phyloP scores from a whole-genome alignment of 2,329 filamentous ascomycete species.

The Ascochyta lentis region DNA sequence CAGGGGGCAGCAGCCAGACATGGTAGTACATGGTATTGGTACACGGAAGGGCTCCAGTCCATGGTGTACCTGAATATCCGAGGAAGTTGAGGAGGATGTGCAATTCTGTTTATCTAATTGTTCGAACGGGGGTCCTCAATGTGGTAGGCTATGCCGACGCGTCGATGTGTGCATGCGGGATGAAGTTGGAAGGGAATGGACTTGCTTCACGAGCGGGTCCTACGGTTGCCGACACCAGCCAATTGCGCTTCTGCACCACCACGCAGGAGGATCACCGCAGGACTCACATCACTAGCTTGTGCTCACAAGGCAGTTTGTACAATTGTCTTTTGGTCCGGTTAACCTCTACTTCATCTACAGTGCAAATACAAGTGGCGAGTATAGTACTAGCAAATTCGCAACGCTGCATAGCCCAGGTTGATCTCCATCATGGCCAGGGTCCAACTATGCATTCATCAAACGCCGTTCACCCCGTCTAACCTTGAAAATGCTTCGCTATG shows the following conservation, averaged over 20 bases:
- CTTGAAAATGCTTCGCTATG: constrained; percentile 34
- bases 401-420: constrained; percentile 13
- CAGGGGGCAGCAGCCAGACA: background rate
- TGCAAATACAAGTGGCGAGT: constrained; percentile 5
- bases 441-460: constrained; percentile 19
- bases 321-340: background rate
- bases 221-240: constrained; percentile 12
- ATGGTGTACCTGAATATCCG: background rate
- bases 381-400: background rate
- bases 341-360: constrained; percentile 19
- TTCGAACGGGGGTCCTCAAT: background rate
- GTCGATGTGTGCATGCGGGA: constrained; percentile 5
- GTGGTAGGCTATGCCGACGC: background rate
- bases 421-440: background rate
- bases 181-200: constrained; percentile 19
- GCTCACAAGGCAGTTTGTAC: background rate
- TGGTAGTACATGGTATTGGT: constrained; percentile 2
- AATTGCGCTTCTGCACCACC: constrained; percentile 16
- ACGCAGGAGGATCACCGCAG: constrained; percentile 17
- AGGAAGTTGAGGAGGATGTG: background rate
- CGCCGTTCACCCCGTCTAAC: constrained; percentile 37
- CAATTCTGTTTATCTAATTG: background rate
- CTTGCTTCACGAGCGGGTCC: constrained; percentile 8
- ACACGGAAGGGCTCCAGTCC: background rate
- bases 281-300: constrained; percentile 12